Evolutionary conservation across 345 rosid genomes (phyloP), one percentile per base, ranked within the genome.

Genomic region (Hirschfeldia incana): DNA sequence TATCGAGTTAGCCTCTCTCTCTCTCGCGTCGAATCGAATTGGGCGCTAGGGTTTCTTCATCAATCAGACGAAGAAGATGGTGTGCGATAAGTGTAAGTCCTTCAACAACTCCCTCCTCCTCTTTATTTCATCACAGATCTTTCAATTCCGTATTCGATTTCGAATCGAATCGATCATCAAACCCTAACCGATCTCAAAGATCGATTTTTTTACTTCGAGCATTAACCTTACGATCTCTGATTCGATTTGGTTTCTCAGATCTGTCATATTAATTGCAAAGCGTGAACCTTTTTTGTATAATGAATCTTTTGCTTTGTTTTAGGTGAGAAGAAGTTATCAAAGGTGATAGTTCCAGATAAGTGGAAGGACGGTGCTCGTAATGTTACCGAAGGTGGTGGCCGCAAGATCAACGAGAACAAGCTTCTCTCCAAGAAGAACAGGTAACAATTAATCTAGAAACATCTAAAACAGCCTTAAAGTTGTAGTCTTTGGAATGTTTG

Each of bases 321-420:
- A 95, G 98, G 99, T 75, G 92, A 93, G 86, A 95, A 89, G 93
- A 95, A 95, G 88, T 84, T 95, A 69, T 59, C 96, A 34, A 93
- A 91, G 89, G 99, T 95, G 75, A 95, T 95, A 34, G 98, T 95
- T 65, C 99, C 99, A 1, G 98, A 95, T 84, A 93, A 93, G 83
- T 95, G 99, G 98, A 93, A 95, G 90, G 97, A 90, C 82, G 99
- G 99, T 65, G 99, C 99, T 78, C 86, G 91, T 80, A 93, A 95
- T 89, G 89, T 92, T 65, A 87, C 80, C 63, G 99, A 95, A 83
- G 88, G 93, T 55, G 98, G 98, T 67, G 98, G 98, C 34, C 98
- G 97, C 57, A 96, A 96, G 78, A 83, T 91, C 88, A 95, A 95
- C 81, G 98, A 95, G 91, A 95, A 95, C 86, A 95, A 93, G 37